Conservation (phyloP, 345 rosid species). For the Pistacia integerrima region DNA sequence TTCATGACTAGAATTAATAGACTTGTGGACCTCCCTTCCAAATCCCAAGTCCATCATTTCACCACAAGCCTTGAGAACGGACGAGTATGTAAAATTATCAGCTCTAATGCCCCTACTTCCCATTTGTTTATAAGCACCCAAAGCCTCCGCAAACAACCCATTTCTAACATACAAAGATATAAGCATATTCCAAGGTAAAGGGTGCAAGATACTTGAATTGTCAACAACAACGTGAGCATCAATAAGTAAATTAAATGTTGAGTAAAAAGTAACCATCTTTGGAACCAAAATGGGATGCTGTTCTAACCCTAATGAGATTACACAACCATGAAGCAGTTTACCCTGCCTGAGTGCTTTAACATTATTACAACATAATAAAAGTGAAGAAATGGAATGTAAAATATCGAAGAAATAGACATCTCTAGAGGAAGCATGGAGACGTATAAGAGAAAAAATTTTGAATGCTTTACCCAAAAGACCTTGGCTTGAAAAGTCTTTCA, state of each 20-base stretch:
- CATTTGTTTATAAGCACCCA: conserved; percentile 56
- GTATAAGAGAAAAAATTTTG: conserved; percentile 38
- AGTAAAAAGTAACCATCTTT: conserved; percentile 62
- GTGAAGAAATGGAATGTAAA: conserved; percentile 41
- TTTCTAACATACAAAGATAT: conserved; percentile 51
- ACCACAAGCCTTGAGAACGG: conserved; percentile 80
- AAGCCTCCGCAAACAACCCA: conserved; percentile 44
- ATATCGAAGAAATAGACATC: conserved; percentile 24
- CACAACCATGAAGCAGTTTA: conserved; percentile 57
- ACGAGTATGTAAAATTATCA: conserved; percentile 77
- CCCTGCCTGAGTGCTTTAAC: conserved; percentile 42
- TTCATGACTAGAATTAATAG: conserved; percentile 37
- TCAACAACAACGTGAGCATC: conserved; percentile 42
- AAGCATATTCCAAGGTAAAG: conserved; percentile 79
- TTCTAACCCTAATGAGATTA: conserved; percentile 53
- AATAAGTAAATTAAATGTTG: conserved; percentile 40
- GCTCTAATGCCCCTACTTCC: conserved; percentile 52
- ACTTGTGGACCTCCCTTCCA: conserved; percentile 60
- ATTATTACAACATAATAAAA: conserved; percentile 47
- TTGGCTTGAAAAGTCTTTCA: conserved; percentile 39
- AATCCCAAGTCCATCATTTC: conserved; percentile 50
- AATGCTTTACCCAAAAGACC: conserved; percentile 52
- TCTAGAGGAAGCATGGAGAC: conserved; percentile 29
- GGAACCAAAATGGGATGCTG: conserved; percentile 56
- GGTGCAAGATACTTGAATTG: conserved; percentile 41